Base-by-base conservation (phyloP, 345 rosid genomes). In the Acer negundo region DNA sequence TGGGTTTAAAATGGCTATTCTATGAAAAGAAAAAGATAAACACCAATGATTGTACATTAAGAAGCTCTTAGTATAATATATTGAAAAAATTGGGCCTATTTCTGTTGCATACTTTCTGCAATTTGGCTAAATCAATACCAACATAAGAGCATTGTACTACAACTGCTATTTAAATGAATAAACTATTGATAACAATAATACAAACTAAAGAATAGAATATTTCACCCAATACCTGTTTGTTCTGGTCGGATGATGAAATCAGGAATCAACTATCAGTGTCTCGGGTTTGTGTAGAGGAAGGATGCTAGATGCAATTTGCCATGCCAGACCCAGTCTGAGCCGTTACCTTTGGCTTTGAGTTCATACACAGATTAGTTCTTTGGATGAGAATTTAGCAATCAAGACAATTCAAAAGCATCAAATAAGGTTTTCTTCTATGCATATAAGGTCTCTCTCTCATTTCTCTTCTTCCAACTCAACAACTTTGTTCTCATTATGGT, bases 401-500 rank as follows among this genome's bases (percentile, higher is more conserved):
- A n/a, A 49, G 35, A 47, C 24, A 28, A 15, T 63, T n/a, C 47
- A 38, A 62, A 56, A 46, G 69, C 59, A 69, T 46, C 31, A 62
- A 71, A 64, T 1, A 71, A 23, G 51, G 20, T 12, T 17, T 19
- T 51, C 68, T 62, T 53, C 51, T 20, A 44, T 22, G 63, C 63
- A 59, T 72, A 28, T 35, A 26, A 42, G 53, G 58, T 53, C 46
- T 35, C 35, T 35, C 35, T 62, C 63, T 82, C 71, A 86, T 76
- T 80, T 78, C 62, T 44, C 78, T 64, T 70, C 85, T 69, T 78
- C 81, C 11, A 69, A 61, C 56, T 75, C 83, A 40, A 20, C 47
- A 59, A 46, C 80, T 81, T 85, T 87, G 75, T 79, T 80, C 19
- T 73, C 87, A 0, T 78, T 40, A 62, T 19, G 69, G 20, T 78